These are phyloP conservation scores for Larix sibirica DNA, from an alignment of 83 land plant species.

Conservation along the genomic window DNA sequence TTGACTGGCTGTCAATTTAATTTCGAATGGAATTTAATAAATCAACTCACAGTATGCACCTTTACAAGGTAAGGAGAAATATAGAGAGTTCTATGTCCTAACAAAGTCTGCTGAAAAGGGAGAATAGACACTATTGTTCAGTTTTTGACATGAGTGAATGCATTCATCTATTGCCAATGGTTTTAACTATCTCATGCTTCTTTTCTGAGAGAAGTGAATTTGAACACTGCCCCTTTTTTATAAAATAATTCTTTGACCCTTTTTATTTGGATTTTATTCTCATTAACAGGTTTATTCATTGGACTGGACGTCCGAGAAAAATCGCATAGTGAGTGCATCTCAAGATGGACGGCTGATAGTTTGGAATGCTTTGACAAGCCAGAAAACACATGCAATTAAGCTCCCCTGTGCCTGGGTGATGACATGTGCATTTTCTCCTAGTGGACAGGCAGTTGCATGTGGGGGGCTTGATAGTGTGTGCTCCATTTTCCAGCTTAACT, in stretches of 20 bases:
- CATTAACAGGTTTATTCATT: slow-evolving; percentile 82
- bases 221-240: neutral
- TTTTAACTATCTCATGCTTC: neutral
- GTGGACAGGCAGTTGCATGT: slow-evolving; percentile 91
- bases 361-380: slow-evolving; percentile 96
- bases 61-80: neutral
- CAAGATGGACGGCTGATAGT: slow-evolving; percentile 95
- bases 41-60: neutral
- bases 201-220: neutral
- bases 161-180: neutral
- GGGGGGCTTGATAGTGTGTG: slow-evolving; percentile 95
- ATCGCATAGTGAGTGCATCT: slow-evolving; percentile 95
- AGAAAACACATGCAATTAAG: slow-evolving; percentile 97
- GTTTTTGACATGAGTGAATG: neutral
- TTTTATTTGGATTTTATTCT: neutral
- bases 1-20: neutral
- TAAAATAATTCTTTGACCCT: neutral
- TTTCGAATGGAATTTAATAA: neutral
- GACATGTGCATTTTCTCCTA: slow-evolving; percentile 96
- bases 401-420: slow-evolving; percentile 98
- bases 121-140: neutral
- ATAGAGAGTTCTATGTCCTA: neutral
- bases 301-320: slow-evolving; percentile 86
- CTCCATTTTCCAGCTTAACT: slow-evolving; percentile 80
- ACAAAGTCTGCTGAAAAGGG: neutral